phyloP scores from a whole-genome alignment of 257 asterid species.

The Fraxinus americana region DNA sequence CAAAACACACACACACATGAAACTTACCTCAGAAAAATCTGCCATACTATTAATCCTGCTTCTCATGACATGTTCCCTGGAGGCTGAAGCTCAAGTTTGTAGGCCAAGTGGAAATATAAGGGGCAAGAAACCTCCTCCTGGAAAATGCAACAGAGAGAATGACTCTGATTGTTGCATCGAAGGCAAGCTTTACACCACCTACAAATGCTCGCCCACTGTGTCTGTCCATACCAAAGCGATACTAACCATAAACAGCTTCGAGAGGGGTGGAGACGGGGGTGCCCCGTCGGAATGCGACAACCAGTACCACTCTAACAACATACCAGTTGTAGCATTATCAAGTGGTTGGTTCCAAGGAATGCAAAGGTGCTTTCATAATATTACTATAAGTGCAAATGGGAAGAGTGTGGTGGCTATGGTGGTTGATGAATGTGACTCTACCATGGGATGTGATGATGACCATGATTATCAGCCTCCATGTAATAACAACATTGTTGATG shows the following conservation, averaged over 20 bases:
- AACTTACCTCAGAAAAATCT: neutral
- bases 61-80: neutral
- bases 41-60: neutral
- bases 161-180: conserved; percentile 37
- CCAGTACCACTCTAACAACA: conserved; percentile 40
- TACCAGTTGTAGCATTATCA: conserved; percentile 44
- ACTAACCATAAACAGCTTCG: conserved; percentile 48
- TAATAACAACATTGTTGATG: conserved; percentile 1
- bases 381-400: conserved; percentile 36
- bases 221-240: conserved; percentile 36
- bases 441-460: neutral
- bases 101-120: conserved; percentile 40
- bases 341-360: conserved; percentile 49
- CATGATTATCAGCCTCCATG: conserved; percentile 7
- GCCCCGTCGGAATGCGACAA: conserved; percentile 45
- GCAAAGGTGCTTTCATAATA: conserved; percentile 33
- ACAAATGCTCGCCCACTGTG: conserved; percentile 40
- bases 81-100: conserved; percentile 31
- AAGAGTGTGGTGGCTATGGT: conserved; percentile 39
- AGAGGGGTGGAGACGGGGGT: conserved; percentile 52
- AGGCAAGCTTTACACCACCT: conserved; percentile 38
- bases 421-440: conserved; percentile 43
- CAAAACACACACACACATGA: neutral
- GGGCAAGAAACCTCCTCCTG: conserved; percentile 44
- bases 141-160: conserved; percentile 46